These are phyloP conservation scores for Aureobasidium sp. DNA, from an alignment of 2,329 filamentous ascomycete genomes.

Conservation along the genomic window DNA sequence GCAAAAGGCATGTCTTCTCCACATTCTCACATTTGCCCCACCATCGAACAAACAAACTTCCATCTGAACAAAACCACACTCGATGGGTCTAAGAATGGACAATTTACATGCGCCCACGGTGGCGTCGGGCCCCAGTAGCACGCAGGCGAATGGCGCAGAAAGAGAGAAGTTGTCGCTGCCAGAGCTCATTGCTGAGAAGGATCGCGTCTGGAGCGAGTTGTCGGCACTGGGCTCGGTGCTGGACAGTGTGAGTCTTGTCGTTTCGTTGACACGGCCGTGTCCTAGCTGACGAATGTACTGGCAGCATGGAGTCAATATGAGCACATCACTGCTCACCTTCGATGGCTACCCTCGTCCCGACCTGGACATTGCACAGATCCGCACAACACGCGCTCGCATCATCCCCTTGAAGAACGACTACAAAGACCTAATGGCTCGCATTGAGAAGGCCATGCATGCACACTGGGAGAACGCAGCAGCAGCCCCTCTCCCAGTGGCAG, in stretches of 20 bases:
- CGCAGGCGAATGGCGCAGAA: constrained; percentile 40
- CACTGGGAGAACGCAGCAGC: constrained; percentile 65
- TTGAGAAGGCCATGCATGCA: constrained; percentile 82
- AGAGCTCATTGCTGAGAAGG: constrained; percentile 78
- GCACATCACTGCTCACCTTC: constrained; percentile 73
- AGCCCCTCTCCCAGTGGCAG: constrained; percentile 20
- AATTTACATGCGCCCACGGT: constrained; percentile 64
- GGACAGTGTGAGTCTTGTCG: constrained; percentile 54
- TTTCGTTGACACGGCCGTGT: background rate
- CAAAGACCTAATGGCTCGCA: constrained; percentile 73
- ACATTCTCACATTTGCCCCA: constrained; percentile 9
- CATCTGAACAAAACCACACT: background rate
- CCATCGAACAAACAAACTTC: constrained; percentile 2
- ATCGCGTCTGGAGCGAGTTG: constrained; percentile 77
- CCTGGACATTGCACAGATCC: constrained; percentile 91
- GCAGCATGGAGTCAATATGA: constrained; percentile 93
- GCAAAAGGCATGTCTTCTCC: constrained; percentile 11
- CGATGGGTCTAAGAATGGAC: constrained; percentile 56
- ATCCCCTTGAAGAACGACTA: constrained; percentile 89
- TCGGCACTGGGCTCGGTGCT: constrained; percentile 77
- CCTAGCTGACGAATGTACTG: constrained; percentile 18
- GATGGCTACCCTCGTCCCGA: constrained; percentile 92
- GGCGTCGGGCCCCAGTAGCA: constrained; percentile 63
- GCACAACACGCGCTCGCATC: constrained; percentile 85
- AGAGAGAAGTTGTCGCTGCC: constrained; percentile 59